phyloP scores from a whole-genome alignment of 345 rosid species.

The Sonneratia caseolaris region DNA sequence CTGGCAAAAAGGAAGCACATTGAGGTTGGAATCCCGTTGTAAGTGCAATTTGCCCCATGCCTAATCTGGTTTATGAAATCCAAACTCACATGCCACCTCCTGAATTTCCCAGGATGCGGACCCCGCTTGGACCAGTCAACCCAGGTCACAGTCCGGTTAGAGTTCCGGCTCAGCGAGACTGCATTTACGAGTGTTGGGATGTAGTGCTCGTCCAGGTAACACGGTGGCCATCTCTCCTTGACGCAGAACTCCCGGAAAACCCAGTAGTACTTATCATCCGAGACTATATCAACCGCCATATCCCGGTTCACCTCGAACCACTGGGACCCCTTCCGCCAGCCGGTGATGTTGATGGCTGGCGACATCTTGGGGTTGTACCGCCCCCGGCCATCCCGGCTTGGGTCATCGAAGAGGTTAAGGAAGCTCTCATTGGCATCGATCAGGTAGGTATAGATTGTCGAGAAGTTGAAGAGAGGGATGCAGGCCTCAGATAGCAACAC shows the following conservation, averaged over 20 bases:
- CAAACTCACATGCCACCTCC: slow-evolving; percentile 5
- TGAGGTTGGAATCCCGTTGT: slow-evolving; percentile 6
- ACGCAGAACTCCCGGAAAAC: slow-evolving; percentile 3
- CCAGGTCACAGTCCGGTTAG: slow-evolving; percentile 6
- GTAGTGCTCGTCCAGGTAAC: slow-evolving; percentile 10
- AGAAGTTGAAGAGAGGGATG: slow-evolving; percentile 9
- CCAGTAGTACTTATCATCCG: neutral
- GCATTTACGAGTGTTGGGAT: neutral
- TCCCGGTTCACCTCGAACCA: slow-evolving; percentile 10
- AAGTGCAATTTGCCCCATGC: neutral
- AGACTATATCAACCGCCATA: slow-evolving; percentile 1
- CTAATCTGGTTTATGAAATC: slow-evolving; percentile 5
- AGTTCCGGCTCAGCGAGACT: neutral
- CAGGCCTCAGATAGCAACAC: slow-evolving; percentile 7
- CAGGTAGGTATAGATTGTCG: neutral
- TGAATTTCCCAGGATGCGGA: slow-evolving; percentile 1
- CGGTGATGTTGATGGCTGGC: neutral
- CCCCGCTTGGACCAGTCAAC: slow-evolving; percentile 6
- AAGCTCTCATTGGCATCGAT: neutral
- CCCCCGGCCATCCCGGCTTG: slow-evolving; percentile 4
- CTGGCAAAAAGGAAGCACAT: slow-evolving; percentile 7
- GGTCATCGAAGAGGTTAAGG: slow-evolving; percentile 1
- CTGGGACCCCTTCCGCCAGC: slow-evolving; percentile 11
- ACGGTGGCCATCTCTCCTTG: neutral
- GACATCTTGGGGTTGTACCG: neutral